Base-by-base conservation (phyloP, 148 eudicot genomes). In the Cornus controversa region DNA sequence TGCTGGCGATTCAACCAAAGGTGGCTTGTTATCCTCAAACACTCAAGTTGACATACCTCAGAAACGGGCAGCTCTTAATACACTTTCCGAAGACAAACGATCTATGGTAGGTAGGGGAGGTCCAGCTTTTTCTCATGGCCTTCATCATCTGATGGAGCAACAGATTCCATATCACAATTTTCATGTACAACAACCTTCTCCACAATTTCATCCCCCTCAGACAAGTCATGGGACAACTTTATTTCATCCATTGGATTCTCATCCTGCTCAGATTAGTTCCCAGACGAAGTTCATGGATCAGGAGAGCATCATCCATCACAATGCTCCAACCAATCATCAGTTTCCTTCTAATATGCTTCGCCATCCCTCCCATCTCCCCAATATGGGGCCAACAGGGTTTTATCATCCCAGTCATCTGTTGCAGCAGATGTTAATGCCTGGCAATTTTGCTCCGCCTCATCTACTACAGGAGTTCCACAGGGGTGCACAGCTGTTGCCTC, bases 381-480 rank as follows among this genome's bases (percentile, higher is more conserved):
- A 81, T 75, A 73, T 82, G 47, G 90, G 89, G 77, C 84, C 73
- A 40, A 65, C 88, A 9, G 86, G 87, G 73, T 89, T 86, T 72
- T 97, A 96, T 86, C 78, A 64, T 75, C 90, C 88, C 45, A 45
- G 77, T 69, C 96, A 85, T 71, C 87, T 87, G 72, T 70, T 90
- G 76, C 94, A 85, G 77, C 97, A 88, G 80, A 87, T 91, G 94
- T 90, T 84, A 74, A 85, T 88, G 85, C 78, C 86, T 6, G 86
- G 86, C 54, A 87, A 81, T 78, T 83, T 79, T 70, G 89, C 90
- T 66, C 92, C 90, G 24, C 81, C 83, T 63, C 94, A 89, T 66
- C 47, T 80, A 42, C 72, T 81, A 31, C 85, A 82, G 73, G 92
- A 89, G 36, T 80, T 84, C 68, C 86, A 86, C 28, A 86, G 91